A percentile compares a stretch with the other conserved stretches of the same genome.
phyloP scores from a whole-genome alignment of 345 rosid genomes.

The Salix caprea region DNA sequence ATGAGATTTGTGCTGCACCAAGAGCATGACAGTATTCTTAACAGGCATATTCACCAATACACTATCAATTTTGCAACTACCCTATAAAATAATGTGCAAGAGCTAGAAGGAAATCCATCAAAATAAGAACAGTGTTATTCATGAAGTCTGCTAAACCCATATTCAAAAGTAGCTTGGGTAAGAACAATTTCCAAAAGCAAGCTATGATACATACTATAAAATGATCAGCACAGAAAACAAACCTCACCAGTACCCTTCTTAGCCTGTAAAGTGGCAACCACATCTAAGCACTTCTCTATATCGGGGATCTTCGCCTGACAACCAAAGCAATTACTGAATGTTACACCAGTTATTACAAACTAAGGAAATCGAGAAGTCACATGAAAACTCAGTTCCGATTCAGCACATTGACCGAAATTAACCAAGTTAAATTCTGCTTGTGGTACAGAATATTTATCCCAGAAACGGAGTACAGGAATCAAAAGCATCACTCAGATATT shows the following conservation, averaged over 20 bases:
- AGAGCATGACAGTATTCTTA: not conserved
- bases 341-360: not conserved
- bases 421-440: not conserved
- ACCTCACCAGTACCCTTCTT: conserved; percentile 89
- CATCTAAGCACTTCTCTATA: conserved; percentile 84
- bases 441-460: not conserved
- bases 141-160: not conserved
- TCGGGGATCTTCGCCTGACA: conserved; percentile 87
- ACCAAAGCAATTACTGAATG: conserved; percentile 11
- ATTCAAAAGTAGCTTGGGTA: not conserved
- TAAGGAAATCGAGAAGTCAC: not conserved
- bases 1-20: not conserved
- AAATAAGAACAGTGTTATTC: not conserved
- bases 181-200: not conserved
- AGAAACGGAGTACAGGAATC: not conserved
- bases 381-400: not conserved
- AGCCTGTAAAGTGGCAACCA: conserved; percentile 74
- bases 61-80: not conserved
- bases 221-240: conserved; percentile 31
- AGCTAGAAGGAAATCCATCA: not conserved
- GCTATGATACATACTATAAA: not conserved
- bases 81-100: not conserved
- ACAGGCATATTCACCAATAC: not conserved
- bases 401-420: not conserved
- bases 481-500: not conserved